Evolutionary conservation across 1,284 basidiomycete genomes (phyloP).

Genomic region (Stygiomarasmius scandens): DNA sequence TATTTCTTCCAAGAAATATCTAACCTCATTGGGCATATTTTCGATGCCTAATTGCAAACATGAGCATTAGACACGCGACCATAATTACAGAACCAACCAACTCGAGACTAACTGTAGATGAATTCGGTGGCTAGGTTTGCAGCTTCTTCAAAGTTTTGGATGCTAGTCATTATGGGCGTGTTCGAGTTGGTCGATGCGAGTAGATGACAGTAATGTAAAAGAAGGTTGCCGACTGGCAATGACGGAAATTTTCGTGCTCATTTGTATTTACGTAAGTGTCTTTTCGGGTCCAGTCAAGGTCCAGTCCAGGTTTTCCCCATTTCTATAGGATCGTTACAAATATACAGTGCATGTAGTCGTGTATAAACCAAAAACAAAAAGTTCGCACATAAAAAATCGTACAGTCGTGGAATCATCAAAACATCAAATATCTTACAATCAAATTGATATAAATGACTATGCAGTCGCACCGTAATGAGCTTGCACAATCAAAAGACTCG

Average conservation of each 20-base stretch:
- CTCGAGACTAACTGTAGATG: conserved; percentile 58
- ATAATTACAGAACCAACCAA: not conserved
- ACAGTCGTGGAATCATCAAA: conserved; percentile 2
- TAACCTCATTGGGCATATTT: conserved; percentile 75
- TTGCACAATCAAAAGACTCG: conserved; percentile 67
- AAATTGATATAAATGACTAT: no score
- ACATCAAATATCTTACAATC: not conserved
- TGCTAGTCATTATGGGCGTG: not conserved
- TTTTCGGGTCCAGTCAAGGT: no score
- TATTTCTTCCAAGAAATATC: conserved; percentile 74
- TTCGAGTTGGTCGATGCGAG: not conserved
- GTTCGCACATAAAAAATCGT: not conserved
- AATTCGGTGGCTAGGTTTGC: conserved; percentile 71
- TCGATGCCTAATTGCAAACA: conserved; percentile 58
- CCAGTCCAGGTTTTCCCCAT: no score
- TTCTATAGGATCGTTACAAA: no score
- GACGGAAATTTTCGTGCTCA: not conserved
- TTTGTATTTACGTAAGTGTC: no score
- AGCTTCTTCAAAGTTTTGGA: conserved; percentile 40
- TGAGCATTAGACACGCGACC: conserved; percentile 3
- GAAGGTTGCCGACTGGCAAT: not conserved
- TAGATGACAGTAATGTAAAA: not conserved
- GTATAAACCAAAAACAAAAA: no score
- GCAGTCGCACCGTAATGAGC: conserved; percentile 37
- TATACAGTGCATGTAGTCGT: no score